Conservation (phyloP, 257 asterid species). For the Datura wrightii region DNA sequence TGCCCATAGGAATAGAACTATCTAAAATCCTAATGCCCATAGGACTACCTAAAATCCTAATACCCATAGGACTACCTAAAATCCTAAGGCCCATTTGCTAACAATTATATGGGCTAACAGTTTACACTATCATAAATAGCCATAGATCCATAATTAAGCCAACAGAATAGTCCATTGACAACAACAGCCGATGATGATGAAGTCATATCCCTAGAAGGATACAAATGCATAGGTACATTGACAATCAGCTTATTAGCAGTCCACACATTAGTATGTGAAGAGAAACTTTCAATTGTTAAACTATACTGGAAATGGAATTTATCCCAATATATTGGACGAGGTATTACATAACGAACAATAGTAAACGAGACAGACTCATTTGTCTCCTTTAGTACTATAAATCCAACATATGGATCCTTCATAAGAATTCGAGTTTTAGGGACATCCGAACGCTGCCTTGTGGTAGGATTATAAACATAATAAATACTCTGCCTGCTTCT, state of each 20-base stretch:
- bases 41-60: too few species aligned
- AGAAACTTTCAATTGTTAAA: not conserved
- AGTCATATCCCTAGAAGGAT: not conserved
- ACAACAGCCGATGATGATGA: not conserved
- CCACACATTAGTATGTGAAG: not conserved
- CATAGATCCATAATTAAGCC: not conserved
- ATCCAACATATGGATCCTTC: not conserved
- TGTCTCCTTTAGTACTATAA: not conserved
- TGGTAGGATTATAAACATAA: not conserved
- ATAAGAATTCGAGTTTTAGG: not conserved
- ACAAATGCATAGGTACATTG: not conserved
- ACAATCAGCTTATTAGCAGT: not conserved
- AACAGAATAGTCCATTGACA: not conserved
- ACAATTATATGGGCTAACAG: too few species aligned
- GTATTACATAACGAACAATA: not conserved
- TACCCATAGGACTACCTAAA: too few species aligned
- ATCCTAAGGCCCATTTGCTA: too few species aligned
- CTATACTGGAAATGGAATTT: not conserved
- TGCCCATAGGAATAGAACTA: too few species aligned
- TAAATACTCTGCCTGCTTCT: not conserved
- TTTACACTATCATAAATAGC: not conserved
- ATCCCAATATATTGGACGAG: not conserved
- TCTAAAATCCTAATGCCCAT: too few species aligned
- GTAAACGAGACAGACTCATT: not conserved
- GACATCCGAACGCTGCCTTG: not conserved